These are phyloP conservation scores for Botrytis paeoniae DNA, from an alignment of 2,329 filamentous ascomycete genomes.

Conservation along the genomic window DNA sequence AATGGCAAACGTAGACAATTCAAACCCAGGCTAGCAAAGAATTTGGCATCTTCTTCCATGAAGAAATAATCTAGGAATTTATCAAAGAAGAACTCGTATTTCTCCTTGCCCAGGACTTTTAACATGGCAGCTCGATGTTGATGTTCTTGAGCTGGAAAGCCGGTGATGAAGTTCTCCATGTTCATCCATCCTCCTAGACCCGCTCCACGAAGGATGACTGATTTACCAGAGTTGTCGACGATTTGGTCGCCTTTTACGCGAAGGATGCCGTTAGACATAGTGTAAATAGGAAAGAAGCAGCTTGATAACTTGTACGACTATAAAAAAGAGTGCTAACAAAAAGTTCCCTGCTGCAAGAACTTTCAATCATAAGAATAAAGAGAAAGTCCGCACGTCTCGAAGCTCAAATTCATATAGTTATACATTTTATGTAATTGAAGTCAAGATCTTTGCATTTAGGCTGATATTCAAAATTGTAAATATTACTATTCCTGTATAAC, in stretches of 20 bases:
- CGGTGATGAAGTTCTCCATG: constrained; percentile 63
- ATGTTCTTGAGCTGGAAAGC: constrained; percentile 57
- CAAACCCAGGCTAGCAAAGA: constrained; percentile 53
- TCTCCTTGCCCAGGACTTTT: constrained; percentile 52
- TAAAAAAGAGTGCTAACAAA: not conserved
- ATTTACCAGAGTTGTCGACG: constrained; percentile 38
- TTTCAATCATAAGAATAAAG: not conserved
- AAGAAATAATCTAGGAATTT: constrained; percentile 50
- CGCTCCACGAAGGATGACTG: constrained; percentile 42
- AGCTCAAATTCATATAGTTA: not conserved
- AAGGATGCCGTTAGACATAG: constrained; percentile 36
- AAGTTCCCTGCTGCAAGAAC: not conserved
- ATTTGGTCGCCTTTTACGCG: constrained; percentile 39
- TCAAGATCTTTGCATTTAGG: constrained; percentile 14
- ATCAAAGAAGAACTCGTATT: constrained; percentile 59
- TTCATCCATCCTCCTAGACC: constrained; percentile 45
- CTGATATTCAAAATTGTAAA: constrained; percentile 9
- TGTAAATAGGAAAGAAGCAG: not conserved
- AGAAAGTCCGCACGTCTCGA: not conserved
- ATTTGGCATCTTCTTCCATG: constrained; percentile 55
- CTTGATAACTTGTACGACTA: not conserved
- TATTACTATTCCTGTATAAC: constrained; percentile 7
- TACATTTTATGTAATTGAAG: not conserved
- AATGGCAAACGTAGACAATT: constrained; percentile 60
- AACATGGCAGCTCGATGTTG: constrained; percentile 54